Evolutionary conservation across 441 rosid species (phyloP).

Genomic region (Pelargonium cotyledonis): DNA sequence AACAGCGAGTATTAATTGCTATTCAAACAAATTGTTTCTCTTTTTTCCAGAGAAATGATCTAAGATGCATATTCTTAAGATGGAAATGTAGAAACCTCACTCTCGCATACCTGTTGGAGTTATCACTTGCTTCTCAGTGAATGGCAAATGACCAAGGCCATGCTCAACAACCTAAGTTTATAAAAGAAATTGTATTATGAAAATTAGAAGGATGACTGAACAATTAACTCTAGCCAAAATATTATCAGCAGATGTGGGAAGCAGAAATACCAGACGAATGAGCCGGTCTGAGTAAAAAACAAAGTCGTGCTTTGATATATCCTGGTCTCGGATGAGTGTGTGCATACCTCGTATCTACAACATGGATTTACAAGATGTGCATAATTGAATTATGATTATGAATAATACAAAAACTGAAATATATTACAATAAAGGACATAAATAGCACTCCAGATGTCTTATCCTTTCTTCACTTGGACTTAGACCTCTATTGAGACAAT

Average conservation of each 20-base stretch:
- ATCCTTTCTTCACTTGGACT: neutral
- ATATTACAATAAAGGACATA: no score
- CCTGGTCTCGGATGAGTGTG: slow-evolving; percentile 86
- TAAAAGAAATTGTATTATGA: no score
- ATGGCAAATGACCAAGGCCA: slow-evolving; percentile 94
- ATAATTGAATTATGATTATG: no score
- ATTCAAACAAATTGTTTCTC: neutral
- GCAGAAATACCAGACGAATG: slow-evolving; percentile 66
- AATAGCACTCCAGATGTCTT: neutral
- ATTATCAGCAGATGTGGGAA: neutral
- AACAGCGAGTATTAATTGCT: slow-evolving; percentile 13
- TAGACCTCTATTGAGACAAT: no score
- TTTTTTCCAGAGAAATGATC: neutral
- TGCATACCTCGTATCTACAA: slow-evolving; percentile 97
- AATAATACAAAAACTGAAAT: neutral
- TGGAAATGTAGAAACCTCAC: neutral
- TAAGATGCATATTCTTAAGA: no score
- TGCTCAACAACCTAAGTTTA: slow-evolving; percentile 99
- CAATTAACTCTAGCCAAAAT: neutral
- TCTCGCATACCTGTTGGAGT: slow-evolving; percentile 16
- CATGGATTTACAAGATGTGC: no score
- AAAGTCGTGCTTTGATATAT: slow-evolving; percentile 92
- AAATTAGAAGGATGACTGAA: no score
- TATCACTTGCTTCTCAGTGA: slow-evolving; percentile 88
- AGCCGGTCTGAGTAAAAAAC: slow-evolving; percentile 95